Evolutionary conservation across 164 flowering plant species (phyloP), one percentile per base, ranked within the genome.

Genomic region (Vitis amurensis): DNA sequence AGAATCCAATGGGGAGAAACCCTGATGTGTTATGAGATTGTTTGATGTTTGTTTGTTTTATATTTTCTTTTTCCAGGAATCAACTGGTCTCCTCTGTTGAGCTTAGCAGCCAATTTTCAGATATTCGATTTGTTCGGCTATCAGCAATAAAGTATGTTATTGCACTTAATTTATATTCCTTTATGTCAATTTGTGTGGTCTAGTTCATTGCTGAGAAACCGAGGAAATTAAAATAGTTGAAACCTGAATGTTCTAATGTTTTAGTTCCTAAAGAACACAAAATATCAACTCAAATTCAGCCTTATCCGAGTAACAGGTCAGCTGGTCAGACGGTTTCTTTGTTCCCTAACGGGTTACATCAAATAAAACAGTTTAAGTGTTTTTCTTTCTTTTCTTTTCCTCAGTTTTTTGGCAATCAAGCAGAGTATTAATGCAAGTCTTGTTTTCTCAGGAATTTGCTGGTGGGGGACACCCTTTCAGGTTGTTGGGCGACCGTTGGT

Each of bases 401-500:
- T 3, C 44, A 37, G 44, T 37, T 37, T 37, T 37, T 37, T 37
- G 44, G 44, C 44, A 3, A 37, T 37, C 4, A 37, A 37, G 7
- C 44, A 3, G 44, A 37, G 4, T 37, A 37, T 37, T 37, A 3
- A 37, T 37, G 44, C 7, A 37, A 37, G 7, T 37, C 31, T 63
- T 63, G 11, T 11, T 63, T 56, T 74, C 8, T 60, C 68, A 94
- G 97, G 89, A 93, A 90, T 81, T 67, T 82, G 71, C 67, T 95
- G 68, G 63, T 53, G 13, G 93, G 96, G 50, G 97, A 93, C 73
- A 85, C 78, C 23, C 78, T 91, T 65, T 78, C 91, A 1, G 99
- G 98, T 8, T 81, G 89, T 78, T 95, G 98, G 98, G 94, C 91
- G n/a, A 95, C 94, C 50, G 87, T 84, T 70, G 98, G 93, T 50